A percentile compares a stretch with the other conserved stretches of the same genome.
phyloP scores from a whole-genome alignment of 2,329 filamentous ascomycete species.

The Tolypocladium pustulatum region DNA sequence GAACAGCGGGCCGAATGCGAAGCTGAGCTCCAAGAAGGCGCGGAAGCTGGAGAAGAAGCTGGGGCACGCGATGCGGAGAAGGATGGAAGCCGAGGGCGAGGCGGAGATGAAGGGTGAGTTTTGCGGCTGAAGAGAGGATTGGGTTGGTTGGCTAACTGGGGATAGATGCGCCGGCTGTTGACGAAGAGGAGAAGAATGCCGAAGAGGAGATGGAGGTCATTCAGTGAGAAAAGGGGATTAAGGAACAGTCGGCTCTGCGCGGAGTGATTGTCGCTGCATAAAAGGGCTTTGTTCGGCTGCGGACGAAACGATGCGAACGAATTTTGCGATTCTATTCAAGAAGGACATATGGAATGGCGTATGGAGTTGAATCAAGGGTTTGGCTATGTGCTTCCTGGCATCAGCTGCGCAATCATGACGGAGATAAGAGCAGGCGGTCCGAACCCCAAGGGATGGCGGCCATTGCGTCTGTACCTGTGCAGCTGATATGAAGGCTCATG shows the following conservation, averaged over 20 bases:
- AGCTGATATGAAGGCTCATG: not conserved
- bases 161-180: conserved; percentile 10
- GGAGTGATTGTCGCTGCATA: not conserved
- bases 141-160: not conserved
- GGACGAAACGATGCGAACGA: not conserved
- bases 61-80: conserved; percentile 40
- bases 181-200: conserved; percentile 1
- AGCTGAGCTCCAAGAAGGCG: conserved; percentile 43
- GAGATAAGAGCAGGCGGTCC: not conserved
- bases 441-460: not conserved
- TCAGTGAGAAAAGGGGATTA: conserved; percentile 2
- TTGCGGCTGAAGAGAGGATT: not conserved
- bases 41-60: conserved; percentile 45
- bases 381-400: not conserved
- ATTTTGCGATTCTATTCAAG: not conserved
- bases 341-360: not conserved
- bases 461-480: not conserved
- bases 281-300: too few relatives aligned
- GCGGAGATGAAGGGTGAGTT: conserved; percentile 36
- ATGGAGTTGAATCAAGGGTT: not conserved
- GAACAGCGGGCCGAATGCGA: conserved; percentile 41
- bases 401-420: not conserved
- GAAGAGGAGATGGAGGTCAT: conserved; percentile 11
- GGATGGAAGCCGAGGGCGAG: conserved; percentile 38
- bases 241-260: not conserved